Evolutionary conservation across 192 early-diverging fungal species (phyloP), one percentile per base, ranked within the genome.

Genomic region (Coemansia sp.): DNA sequence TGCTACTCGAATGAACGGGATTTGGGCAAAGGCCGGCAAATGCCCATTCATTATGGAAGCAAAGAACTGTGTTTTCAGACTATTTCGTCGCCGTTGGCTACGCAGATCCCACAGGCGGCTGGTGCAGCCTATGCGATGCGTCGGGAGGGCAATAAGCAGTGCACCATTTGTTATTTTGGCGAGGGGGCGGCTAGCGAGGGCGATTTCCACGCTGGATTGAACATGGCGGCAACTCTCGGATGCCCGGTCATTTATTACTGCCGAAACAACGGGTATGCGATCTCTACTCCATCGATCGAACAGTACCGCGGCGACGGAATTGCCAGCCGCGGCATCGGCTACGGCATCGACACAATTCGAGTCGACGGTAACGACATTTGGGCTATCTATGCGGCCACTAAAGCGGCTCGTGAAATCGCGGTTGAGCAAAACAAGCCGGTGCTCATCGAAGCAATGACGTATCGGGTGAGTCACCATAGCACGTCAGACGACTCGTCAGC

Each of bases 221-320:
- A 99, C 82, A 94, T 99, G 85, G 97, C 97, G 0, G 88, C 95
- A 15, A 97, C 95, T 3, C 87, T 92, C 53, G 90, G 88, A 56
- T 87, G 89, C 60, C 96, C 96, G 5, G 92, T 92, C 29, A 91
- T 98, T 41, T 98, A 94, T 68, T 92, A 97, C 77, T 97, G 95
- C 83, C 91, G 97, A 39, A 99, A 99, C 85, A 99, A 99, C 75
- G 97, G 97, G 17, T 99, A 91, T 75, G 95, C 97, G 21, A 99
- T 99, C 52, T 98, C 95, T 0, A 99, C 97, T 1, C 97, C 95
- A 27, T 84, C 91, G 19, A 82, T 84, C 29, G 97, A 99, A 63
- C 97, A 99, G 82, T 99, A 97, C 79, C 88, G 92, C 64, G 97
- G 97, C 37, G 97, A 99, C 69, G 97, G 97, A 49, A 96, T 99